Percentiles rank a stretch among this genome's conserved stretches.
These are phyloP conservation scores for Sisymbrium altissimum DNA, from an alignment of 345 rosid genomes.

Conservation along the genomic window DNA sequence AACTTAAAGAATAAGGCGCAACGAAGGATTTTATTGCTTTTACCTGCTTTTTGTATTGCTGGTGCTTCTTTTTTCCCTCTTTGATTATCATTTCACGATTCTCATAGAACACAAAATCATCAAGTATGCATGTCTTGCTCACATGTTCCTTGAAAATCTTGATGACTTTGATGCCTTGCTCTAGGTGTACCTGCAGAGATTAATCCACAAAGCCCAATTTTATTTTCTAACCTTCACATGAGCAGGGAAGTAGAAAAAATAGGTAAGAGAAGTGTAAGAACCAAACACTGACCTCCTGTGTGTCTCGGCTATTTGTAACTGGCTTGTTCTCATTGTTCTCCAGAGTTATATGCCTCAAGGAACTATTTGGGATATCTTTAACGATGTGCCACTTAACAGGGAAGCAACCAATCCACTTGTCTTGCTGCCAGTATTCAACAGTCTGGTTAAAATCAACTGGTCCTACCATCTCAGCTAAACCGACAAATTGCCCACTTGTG, in stretches of 20 bases:
- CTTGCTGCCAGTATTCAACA: constrained; percentile 81
- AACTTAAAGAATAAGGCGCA: neutral
- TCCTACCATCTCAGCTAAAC: constrained; percentile 79
- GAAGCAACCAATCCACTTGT: constrained; percentile 83
- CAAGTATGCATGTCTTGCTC: constrained; percentile 51
- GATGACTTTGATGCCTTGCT: constrained; percentile 49
- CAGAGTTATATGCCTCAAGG: constrained; percentile 67
- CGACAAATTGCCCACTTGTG: constrained; percentile 81
- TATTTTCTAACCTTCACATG: neutral
- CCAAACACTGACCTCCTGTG: constrained; percentile 57
- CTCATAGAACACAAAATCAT: constrained; percentile 63
- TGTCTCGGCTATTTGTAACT: constrained; percentile 81
- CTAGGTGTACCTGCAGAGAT: constrained; percentile 44
- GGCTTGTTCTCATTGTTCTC: constrained; percentile 85
- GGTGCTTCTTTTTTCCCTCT: constrained; percentile 48
- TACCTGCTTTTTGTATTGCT: constrained; percentile 52
- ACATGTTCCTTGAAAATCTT: constrained; percentile 52
- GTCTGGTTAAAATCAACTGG: constrained; percentile 67
- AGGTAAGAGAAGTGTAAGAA: neutral
- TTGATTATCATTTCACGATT: constrained; percentile 45
- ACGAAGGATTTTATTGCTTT: neutral
- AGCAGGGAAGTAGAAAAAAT: neutral
- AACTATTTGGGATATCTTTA: constrained; percentile 73
- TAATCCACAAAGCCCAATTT: neutral
- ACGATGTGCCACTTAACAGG: constrained; percentile 82